These are phyloP conservation scores for Fusarium sp. DNA, from an alignment of 2,329 filamentous ascomycete species.

Conservation along the genomic window DNA sequence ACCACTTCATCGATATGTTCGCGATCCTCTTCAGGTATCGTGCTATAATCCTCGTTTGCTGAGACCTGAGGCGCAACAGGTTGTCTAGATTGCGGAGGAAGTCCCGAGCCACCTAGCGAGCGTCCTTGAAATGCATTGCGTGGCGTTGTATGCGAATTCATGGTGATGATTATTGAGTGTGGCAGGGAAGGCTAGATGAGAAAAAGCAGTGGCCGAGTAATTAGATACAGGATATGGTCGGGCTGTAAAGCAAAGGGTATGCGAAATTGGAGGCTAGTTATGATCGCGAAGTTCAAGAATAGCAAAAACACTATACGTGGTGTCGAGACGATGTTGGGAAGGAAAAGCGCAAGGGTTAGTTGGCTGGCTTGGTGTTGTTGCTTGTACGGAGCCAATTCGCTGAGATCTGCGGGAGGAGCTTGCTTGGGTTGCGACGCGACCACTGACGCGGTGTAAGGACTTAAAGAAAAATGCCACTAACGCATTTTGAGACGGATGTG, in stretches of 20 bases:
- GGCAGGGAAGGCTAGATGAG: conserved; percentile 22
- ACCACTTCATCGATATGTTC: conserved; percentile 96
- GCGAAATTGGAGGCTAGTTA: conserved; percentile 20
- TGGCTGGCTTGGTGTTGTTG: conserved; percentile 26
- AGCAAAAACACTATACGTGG: conserved; percentile 8
- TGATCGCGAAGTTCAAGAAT: conserved; percentile 25
- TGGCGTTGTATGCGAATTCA: conserved; percentile 55
- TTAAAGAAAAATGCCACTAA: conserved; percentile 20
- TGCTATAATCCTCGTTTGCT: conserved; percentile 53
- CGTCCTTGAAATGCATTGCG: conserved; percentile 51
- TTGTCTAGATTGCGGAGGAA: conserved; percentile 49
- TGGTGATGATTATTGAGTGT: conserved; percentile 35
- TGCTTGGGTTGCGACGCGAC: conserved; percentile 43
- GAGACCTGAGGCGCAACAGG: conserved; percentile 51
- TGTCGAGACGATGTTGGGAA: conserved; percentile 19
- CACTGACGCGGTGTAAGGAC: conserved; percentile 3
- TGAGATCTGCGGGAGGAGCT: conserved; percentile 29
- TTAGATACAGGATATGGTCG: conserved; percentile 9
- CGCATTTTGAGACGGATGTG: background rate
- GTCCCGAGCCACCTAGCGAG: conserved; percentile 48
- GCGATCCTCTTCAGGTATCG: conserved; percentile 84
- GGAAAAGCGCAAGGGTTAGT: conserved; percentile 36
- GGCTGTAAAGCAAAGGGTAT: conserved; percentile 1
- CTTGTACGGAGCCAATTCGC: conserved; percentile 19
- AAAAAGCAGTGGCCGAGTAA: conserved; percentile 20